Conservation (phyloP, 352 stramenopile genomes). For the Nothophytophthora sp. region DNA sequence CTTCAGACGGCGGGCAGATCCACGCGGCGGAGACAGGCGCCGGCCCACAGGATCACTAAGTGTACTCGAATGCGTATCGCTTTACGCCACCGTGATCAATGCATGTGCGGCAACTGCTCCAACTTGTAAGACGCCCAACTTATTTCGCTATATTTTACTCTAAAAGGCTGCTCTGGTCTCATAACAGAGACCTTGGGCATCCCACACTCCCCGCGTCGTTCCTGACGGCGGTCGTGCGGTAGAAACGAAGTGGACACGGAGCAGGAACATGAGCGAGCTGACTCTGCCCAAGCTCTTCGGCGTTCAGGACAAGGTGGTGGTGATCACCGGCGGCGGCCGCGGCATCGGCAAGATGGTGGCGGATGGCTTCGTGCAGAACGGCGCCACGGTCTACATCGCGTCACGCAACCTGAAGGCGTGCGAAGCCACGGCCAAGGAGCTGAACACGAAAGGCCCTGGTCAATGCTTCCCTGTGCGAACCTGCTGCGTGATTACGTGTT, state of each 20-base stretch:
- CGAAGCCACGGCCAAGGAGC: conserved; percentile 60
- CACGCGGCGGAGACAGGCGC: conserved; percentile 34
- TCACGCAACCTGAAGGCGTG: conserved; percentile 87
- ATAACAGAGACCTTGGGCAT: no score
- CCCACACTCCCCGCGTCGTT: no score
- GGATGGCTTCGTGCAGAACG: conserved; percentile 89
- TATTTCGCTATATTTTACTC: no score
- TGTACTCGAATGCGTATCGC: no score
- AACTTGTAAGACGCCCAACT: no score
- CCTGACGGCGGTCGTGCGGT: no score
- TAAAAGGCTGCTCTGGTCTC: no score
- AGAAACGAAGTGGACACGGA: no score
- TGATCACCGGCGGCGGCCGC: conserved; percentile 92
- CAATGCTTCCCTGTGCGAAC: conserved; percentile 54
- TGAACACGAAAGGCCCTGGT: conserved; percentile 57
- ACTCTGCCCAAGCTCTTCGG: conserved; percentile 53
- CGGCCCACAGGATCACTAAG: conserved; percentile 10
- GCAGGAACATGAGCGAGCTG: conserved; percentile 29
- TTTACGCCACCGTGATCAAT: no score
- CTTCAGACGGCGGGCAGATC: conserved; percentile 87
- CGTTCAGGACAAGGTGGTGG: conserved; percentile 73
- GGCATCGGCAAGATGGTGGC: conserved; percentile 97
- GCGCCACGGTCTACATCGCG: conserved; percentile 93
- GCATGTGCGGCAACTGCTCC: no score
- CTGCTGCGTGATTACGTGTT: no score